Conservation (phyloP, 169 alveolate species). For the Toxoplasma gondii region DNA sequence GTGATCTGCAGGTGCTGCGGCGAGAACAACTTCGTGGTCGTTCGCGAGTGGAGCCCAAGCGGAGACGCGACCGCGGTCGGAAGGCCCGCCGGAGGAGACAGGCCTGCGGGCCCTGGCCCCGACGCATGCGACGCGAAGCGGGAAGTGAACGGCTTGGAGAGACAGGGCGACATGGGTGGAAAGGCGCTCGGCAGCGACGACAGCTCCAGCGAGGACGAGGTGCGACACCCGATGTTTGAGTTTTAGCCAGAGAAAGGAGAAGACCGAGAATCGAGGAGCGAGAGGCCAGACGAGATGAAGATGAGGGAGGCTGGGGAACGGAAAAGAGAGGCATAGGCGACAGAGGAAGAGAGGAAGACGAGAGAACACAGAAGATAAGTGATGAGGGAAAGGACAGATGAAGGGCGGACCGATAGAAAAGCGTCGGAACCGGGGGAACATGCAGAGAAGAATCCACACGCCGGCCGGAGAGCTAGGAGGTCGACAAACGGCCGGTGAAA, state of each 20-base stretch:
- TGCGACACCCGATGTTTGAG: not conserved
- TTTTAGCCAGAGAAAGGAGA: not conserved
- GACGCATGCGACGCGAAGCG: conserved; percentile 16
- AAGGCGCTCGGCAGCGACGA: not conserved
- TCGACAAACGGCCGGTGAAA: no score
- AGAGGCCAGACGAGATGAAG: not conserved
- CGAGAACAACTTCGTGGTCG: conserved; percentile 47
- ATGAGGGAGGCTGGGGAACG: not conserved
- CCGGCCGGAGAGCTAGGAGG: no score
- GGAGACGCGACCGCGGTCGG: not conserved
- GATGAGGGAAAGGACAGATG: no score
- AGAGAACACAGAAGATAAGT: no score
- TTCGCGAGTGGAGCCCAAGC: conserved; percentile 39
- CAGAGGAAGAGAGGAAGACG: not conserved
- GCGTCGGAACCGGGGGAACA: no score
- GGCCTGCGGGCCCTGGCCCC: not conserved
- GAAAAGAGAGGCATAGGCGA: not conserved
- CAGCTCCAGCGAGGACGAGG: not conserved
- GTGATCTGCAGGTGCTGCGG: conserved; percentile 56
- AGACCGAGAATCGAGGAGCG: not conserved
- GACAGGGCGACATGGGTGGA: not conserved
- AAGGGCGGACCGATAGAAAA: no score
- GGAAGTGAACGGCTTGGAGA: not conserved
- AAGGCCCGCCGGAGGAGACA: not conserved
- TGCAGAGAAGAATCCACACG: no score